Base-by-base conservation (phyloP, 768 basidiomycete genomes). In the Jaapia argillacea region DNA sequence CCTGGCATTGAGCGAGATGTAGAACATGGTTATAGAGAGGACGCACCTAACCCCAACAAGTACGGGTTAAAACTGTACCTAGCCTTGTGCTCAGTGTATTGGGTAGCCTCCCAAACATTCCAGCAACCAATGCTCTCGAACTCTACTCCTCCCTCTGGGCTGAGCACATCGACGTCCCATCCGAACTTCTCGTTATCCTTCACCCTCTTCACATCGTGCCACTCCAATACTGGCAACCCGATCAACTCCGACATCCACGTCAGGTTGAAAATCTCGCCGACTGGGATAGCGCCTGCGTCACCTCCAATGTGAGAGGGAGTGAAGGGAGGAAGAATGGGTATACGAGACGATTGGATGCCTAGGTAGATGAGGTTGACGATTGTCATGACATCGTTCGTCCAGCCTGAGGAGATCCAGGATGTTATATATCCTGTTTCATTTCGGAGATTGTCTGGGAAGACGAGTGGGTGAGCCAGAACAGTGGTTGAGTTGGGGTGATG, bases 351-450 rank as follows among this genome's bases (percentile, higher is more conserved):
- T 45, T 70, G 46, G 21, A 57, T 27, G 21, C 60, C 65, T 16
- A 71, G 62, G 49, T 68, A 69, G 25, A 71, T 55, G 43, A 69
- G 55, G 49, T 70, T 69, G 39, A n/a, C n/a, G n/a, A n/a, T 79
- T 45, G 82, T 82, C 75, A 84, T 81, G 24, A 33, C 31, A 33
- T 33, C 31, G 31, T 33, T 33, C 31, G 31, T 84, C 83, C 83
- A 86, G 31, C 84, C 84, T n/a, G 82, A 81, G 27, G 77, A 76
- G 31, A 77, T 66, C 81, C 81, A 86, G 12, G 80, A 80, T 1
- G 81, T 79, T 46, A 86, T 74, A 49, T 85, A 86, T 48, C 78
- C 69, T 3, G 64, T 63, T 44, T 81, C 74, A 16, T 71, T 60
- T 13, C 69, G 71, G 26, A 86, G 60, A 50, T 84, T 85, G 49